Conservation (phyloP, 2,329 filamentous ascomycete genomes). For the Fusarium illudens region DNA sequence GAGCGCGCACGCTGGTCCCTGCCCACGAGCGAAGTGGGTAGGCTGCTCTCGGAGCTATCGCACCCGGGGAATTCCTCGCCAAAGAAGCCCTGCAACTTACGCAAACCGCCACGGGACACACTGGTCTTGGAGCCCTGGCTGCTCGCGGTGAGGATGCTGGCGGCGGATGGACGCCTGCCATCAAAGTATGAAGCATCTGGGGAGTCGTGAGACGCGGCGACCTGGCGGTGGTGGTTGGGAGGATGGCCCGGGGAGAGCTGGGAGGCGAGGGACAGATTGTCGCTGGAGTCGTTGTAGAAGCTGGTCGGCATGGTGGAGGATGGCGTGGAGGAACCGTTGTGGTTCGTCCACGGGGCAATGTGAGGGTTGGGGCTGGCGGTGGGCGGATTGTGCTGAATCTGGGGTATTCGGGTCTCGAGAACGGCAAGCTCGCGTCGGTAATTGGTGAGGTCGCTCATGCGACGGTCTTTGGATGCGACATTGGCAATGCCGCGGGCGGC, state of each 20-base stretch:
- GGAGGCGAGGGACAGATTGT: constrained; percentile 68
- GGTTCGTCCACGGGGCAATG: constrained; percentile 67
- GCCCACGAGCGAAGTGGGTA: constrained; percentile 57
- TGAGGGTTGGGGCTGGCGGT: constrained; percentile 62
- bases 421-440: constrained; percentile 77
- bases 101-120: constrained; percentile 74
- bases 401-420: constrained; percentile 69
- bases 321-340: constrained; percentile 49
- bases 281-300: constrained; percentile 80
- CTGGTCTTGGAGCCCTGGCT: constrained; percentile 83
- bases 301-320: constrained; percentile 58
- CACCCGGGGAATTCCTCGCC: constrained; percentile 84
- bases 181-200: constrained; percentile 71
- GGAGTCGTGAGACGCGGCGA: constrained; percentile 64
- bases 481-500: constrained; percentile 52
- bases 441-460: constrained; percentile 70
- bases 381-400: constrained; percentile 63
- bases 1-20: constrained; percentile 72
- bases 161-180: constrained; percentile 84
- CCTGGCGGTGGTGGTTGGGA: constrained; percentile 42
- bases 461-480: constrained; percentile 61
- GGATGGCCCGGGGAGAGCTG: constrained; percentile 78
- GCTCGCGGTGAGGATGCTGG: constrained; percentile 81
- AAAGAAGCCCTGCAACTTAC: constrained; percentile 91
- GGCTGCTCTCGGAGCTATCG: constrained; percentile 77